Evolutionary conservation across 2,329 filamentous ascomycete genomes (phyloP).

Genomic region (Verticillium klebahnii): DNA sequence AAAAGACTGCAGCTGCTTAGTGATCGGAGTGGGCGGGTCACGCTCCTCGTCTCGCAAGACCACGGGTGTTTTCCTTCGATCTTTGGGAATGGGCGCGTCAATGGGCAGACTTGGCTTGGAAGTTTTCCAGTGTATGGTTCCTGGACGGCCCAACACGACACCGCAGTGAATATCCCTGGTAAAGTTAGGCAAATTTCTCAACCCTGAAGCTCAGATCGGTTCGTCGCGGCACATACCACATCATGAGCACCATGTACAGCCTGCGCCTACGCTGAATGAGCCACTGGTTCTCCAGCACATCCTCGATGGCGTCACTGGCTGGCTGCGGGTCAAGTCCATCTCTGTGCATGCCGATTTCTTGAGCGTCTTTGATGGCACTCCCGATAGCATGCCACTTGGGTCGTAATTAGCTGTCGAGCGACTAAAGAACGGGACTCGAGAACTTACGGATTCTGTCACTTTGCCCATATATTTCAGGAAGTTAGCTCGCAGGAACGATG

Average conservation of each 20-base stretch:
- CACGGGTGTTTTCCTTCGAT: conserved; percentile 43
- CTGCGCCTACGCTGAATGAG: conserved; percentile 46
- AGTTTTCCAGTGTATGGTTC: conserved; percentile 46
- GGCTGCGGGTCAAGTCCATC: conserved; percentile 48
- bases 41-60: conserved; percentile 36
- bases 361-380: conserved; percentile 54
- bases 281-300: conserved; percentile 53
- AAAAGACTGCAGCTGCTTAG: conserved; percentile 46
- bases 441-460: conserved; percentile 49
- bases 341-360: conserved; percentile 57
- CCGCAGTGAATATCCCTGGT: conserved; percentile 51
- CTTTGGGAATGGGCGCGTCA: conserved; percentile 45
- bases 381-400: conserved; percentile 51
- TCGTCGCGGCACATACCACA: conserved; percentile 20
- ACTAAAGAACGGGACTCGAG: neutral
- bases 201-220: neutral
- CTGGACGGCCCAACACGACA: conserved; percentile 50
- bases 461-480: conserved; percentile 57
- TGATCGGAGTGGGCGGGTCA: conserved; percentile 54
- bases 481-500: conserved; percentile 50
- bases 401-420: neutral
- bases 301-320: conserved; percentile 38
- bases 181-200: conserved; percentile 4
- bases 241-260: conserved; percentile 50
- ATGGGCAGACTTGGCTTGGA: conserved; percentile 45